These are phyloP conservation scores for Colletotrichum gigasporum DNA, from an alignment of 2,329 filamentous ascomycete genomes.

Conservation along the genomic window DNA sequence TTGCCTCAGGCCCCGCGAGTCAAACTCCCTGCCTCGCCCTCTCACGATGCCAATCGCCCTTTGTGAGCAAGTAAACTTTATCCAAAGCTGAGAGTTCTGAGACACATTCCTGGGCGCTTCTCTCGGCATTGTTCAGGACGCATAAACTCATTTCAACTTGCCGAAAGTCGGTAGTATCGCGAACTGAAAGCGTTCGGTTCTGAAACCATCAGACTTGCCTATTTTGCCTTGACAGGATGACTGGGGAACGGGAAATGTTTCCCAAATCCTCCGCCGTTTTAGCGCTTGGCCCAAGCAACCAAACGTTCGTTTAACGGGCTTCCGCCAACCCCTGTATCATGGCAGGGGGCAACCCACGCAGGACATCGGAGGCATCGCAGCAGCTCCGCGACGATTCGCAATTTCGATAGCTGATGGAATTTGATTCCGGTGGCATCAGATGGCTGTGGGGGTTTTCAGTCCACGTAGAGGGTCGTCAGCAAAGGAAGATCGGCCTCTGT, in stretches of 20 bases:
- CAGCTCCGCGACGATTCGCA: not conserved
- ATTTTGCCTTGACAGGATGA: too few relatives aligned
- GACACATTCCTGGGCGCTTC: too few relatives aligned
- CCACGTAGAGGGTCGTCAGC: not conserved
- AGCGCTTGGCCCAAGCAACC: not conserved
- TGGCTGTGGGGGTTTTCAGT: not conserved
- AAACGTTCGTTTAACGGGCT: constrained; percentile 1
- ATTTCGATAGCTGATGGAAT: not conserved
- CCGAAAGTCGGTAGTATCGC: too few relatives aligned
- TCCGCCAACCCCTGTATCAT: not conserved
- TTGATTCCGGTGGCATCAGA: not conserved
- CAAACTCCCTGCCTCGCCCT: constrained; percentile 1
- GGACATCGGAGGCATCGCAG: not conserved
- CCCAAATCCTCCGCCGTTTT: not conserved
- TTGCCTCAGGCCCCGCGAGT: not conserved
- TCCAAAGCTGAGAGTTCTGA: too few relatives aligned
- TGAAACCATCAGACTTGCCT: too few relatives aligned
- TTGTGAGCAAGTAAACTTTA: too few relatives aligned
- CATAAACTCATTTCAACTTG: too few relatives aligned
- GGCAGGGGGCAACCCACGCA: not conserved
- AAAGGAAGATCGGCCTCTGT: not conserved
- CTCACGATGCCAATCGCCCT: too few relatives aligned
- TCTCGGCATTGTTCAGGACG: too few relatives aligned
- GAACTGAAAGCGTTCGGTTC: too few relatives aligned
- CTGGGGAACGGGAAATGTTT: too few relatives aligned